Evolutionary conservation across 768 basidiomycete species (phyloP), one percentile per base, ranked within the genome.

Genomic region (Strobilomyces confusus): DNA sequence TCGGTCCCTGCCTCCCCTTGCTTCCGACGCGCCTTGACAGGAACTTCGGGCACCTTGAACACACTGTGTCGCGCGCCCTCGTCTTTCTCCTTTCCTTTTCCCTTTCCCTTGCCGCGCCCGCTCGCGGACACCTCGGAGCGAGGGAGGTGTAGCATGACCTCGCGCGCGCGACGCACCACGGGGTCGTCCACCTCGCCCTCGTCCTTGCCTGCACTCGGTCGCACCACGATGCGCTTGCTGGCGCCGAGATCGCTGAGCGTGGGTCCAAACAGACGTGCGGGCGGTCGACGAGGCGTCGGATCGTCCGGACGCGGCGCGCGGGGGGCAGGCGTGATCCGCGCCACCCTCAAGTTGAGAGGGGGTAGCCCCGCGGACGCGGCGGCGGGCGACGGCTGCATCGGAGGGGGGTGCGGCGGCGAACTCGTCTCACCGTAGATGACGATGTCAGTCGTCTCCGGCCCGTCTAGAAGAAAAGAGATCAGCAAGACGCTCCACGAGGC

Each of bases 281-380:
- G 85, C 0, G 87, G 87, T 26, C 77, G 74, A 17, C 89, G 85
- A 9, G 89, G 89, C 6, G 83, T 88, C 0, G 87, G 89, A 55
- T 91, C 89, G 56, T 91, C 89, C 0, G 89, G 89, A 33, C 89
- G 75, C 5, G 84, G 85, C 0, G 63, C 55, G 2, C 60, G 74
- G 43, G 77, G 72, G 15, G 67, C 63, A 60, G 78, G 64, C 9
- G 76, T 73, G 54, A 88, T 76, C 37, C 84, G 80, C 0, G 81
- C 85, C 8, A 86, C 86, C 17, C 73, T 70, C 20, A 87, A 63
- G 0, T 51, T 59, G 5, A 79, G 58, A 0, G 60, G 61, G 1
- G 66, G 68, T 2, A 60, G 41, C 30, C 67, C 48, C 43, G 36
- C 20, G 3, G 65, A 63, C 9, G 62, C 49, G 14, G 48, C 41